These are phyloP conservation scores for Trichocladium uniseriatum DNA, from an alignment of 495 filamentous ascomycete genomes.

Conservation along the genomic window DNA sequence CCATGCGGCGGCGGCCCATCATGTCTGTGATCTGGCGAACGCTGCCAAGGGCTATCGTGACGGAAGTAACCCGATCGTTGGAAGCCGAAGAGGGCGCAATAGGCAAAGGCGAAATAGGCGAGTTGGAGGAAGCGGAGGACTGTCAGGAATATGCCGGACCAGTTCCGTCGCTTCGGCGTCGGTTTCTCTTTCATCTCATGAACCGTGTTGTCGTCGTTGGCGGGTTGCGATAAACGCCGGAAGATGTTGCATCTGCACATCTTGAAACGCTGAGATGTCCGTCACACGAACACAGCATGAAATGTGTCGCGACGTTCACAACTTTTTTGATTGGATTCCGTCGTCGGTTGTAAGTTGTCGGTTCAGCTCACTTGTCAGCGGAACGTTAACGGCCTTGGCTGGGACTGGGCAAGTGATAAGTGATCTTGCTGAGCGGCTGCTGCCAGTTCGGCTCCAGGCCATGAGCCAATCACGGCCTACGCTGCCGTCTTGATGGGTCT, in stretches of 20 bases:
- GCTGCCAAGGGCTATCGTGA: constrained; percentile 5
- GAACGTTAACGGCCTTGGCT: too few species aligned
- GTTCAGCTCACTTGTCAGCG: constrained; percentile 1
- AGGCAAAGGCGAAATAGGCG: constrained; percentile 6
- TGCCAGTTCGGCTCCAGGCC: too few species aligned
- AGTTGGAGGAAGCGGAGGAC: constrained; percentile 11
- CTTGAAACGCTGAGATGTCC: not conserved
- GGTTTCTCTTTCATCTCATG: constrained; percentile 49
- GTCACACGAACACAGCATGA: not conserved
- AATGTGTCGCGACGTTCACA: not conserved
- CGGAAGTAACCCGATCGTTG: constrained; percentile 7
- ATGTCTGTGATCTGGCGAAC: not conserved
- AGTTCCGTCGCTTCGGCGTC: constrained; percentile 39
- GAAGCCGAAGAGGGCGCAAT: constrained; percentile 3
- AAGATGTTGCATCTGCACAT: constrained; percentile 2
- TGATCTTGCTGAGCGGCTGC: too few species aligned
- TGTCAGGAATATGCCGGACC: constrained; percentile 1
- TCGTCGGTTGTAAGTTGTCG: too few species aligned
- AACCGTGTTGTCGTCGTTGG: not conserved
- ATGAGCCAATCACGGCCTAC: not conserved
- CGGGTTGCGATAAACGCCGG: not conserved
- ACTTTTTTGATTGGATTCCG: too few species aligned
- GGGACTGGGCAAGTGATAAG: too few species aligned
- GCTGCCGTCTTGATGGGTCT: not conserved
- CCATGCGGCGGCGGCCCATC: too few species aligned